These are phyloP conservation scores for Podila clonocystis DNA, from an alignment of 192 early-diverging fungal genomes.

Conservation along the genomic window DNA sequence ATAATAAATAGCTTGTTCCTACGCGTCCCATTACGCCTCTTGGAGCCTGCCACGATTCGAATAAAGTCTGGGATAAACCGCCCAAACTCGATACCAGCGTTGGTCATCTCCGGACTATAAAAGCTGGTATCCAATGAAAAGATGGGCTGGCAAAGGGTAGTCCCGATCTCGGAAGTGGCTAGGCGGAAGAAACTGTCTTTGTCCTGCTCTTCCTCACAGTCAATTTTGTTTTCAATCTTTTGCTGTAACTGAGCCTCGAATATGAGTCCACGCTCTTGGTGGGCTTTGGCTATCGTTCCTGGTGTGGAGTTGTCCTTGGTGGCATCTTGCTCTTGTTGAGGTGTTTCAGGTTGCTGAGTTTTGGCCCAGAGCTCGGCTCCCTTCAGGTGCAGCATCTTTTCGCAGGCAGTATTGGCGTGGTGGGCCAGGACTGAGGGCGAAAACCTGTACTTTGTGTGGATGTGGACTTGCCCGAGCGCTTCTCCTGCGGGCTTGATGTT, in stretches of 20 bases:
- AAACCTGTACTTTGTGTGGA: constrained; percentile 15
- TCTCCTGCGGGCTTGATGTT: neutral
- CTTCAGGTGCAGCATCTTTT: constrained; percentile 47
- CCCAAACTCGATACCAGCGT: constrained; percentile 42
- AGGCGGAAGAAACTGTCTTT: constrained; percentile 41
- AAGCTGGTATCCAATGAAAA: constrained; percentile 28
- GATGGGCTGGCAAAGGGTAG: constrained; percentile 31
- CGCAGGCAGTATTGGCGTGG: constrained; percentile 39
- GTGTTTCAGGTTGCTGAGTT: neutral
- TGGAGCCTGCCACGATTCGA: constrained; percentile 16
- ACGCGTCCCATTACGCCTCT: neutral
- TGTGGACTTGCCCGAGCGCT: neutral
- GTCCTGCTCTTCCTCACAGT: constrained; percentile 30
- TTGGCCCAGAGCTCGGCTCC: constrained; percentile 24
- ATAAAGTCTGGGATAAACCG: constrained; percentile 46
- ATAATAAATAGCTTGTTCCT: constrained; percentile 42
- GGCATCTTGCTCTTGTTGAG: neutral
- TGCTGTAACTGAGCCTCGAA: constrained; percentile 21
- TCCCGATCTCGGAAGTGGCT: constrained; percentile 8
- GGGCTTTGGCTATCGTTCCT: constrained; percentile 14
- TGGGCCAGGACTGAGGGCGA: constrained; percentile 40
- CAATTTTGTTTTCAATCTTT: constrained; percentile 11
- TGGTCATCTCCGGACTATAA: constrained; percentile 25
- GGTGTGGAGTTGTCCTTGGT: neutral
- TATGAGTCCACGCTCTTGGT: constrained; percentile 15